phyloP scores from a whole-genome alignment of 1,139 yeast genomes.

The Geotrichum carabidarum region DNA sequence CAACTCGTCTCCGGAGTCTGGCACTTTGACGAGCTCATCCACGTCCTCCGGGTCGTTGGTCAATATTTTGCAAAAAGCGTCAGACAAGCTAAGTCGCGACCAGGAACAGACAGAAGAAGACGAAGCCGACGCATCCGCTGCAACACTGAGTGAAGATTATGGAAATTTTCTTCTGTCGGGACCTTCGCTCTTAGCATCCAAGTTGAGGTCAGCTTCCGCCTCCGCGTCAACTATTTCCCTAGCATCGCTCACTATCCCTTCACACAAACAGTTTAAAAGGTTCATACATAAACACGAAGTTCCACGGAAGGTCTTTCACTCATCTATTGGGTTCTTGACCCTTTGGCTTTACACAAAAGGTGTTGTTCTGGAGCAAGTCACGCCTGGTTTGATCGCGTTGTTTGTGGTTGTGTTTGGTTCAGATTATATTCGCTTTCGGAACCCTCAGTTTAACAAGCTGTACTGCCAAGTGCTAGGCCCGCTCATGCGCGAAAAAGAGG shows the following conservation, averaged over 20 bases:
- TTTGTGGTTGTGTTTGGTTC: conserved; percentile 54
- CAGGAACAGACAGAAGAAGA: background rate
- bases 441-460: conserved; percentile 54
- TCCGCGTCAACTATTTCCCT: conserved; percentile 3
- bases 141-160: background rate
- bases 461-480: conserved; percentile 69
- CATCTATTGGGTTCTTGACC: conserved; percentile 79
- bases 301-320: conserved; percentile 80
- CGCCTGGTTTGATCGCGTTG: conserved; percentile 48
- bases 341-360: conserved; percentile 67
- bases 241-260: conserved; percentile 25
- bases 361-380: conserved; percentile 49
- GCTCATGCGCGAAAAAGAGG: conserved; percentile 77
- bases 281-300: conserved; percentile 75
- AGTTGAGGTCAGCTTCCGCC: conserved; percentile 1
- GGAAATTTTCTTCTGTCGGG: too few species aligned
- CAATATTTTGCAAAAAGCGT: background rate
- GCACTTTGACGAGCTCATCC: background rate
- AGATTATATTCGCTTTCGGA: conserved; percentile 64
- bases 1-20: background rate
- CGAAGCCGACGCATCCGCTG: background rate
- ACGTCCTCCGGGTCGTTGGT: background rate
- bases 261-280: conserved; percentile 43
- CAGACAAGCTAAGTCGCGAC: background rate
- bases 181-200: background rate